Evolutionary conservation across 805 yeast species (phyloP).

Genomic region (Wickerhamiella australiensis): DNA sequence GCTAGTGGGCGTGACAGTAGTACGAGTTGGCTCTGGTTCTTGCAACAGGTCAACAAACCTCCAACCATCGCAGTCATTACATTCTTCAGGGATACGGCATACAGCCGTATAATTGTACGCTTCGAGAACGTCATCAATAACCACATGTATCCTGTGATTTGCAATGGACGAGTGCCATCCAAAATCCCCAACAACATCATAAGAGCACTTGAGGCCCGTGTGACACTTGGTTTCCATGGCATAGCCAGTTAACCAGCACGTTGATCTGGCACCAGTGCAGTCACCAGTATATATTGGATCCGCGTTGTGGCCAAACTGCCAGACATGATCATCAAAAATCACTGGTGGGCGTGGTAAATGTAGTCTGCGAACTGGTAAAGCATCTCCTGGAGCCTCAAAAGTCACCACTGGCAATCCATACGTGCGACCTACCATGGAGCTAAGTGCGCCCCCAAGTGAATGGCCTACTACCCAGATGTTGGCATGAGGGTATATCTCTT

Average conservation of each 20-base stretch:
- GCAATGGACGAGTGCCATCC: constrained; percentile 86
- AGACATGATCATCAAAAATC: constrained; percentile 60
- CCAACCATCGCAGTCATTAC: constrained; percentile 89
- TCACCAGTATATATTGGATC: constrained; percentile 96
- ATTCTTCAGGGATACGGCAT: constrained; percentile 57
- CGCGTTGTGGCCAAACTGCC: constrained; percentile 95
- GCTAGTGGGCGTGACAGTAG: constrained; percentile 20
- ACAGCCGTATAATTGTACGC: constrained; percentile 65
- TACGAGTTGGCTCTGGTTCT: constrained; percentile 13
- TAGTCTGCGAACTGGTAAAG: constrained; percentile 65
- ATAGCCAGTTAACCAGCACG: constrained; percentile 85
- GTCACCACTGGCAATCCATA: constrained; percentile 83
- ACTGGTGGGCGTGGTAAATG: constrained; percentile 94
- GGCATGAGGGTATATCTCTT: constrained; percentile 50
- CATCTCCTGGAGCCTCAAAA: constrained; percentile 88
- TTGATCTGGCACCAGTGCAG: constrained; percentile 83
- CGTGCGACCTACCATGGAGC: constrained; percentile 73
- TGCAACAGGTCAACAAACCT: constrained; percentile 37
- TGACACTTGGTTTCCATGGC: constrained; percentile 97
- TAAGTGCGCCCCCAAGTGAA: constrained; percentile 82
- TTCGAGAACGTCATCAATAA: constrained; percentile 66
- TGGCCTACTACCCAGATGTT: constrained; percentile 90
- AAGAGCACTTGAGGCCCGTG: constrained; percentile 73
- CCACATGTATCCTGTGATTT: constrained; percentile 83
- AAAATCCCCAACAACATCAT: constrained; percentile 75